Evolutionary conservation across 2,329 filamentous ascomycete genomes (phyloP).

Genomic region (Xylogone sp.): DNA sequence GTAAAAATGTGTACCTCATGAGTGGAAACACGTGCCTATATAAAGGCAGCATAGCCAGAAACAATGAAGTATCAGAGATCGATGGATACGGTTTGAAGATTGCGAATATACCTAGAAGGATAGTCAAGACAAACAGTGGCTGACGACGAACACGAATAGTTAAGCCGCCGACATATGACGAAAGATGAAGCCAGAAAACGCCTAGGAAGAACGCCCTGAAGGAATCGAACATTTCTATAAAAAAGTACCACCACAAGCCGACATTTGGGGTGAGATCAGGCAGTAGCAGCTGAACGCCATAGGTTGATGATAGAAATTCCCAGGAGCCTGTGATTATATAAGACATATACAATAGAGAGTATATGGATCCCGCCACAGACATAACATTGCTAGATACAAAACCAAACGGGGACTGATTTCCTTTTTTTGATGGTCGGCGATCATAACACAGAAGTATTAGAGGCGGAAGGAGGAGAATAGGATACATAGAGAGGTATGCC

Average conservation of each 20-base stretch:
- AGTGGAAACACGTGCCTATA: conserved; percentile 91
- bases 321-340: conserved; percentile 74
- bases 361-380: conserved; percentile 52
- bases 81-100: conserved; percentile 98
- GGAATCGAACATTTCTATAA: conserved; percentile 98
- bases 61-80: conserved; percentile 84
- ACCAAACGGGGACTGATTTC: conserved; percentile 30
- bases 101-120: conserved; percentile 84
- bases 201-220: conserved; percentile 96
- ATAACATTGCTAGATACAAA: conserved; percentile 54
- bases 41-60: conserved; percentile 75
- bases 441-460: conserved; percentile 79
- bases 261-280: conserved; percentile 93
- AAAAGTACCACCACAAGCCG: conserved; percentile 99
- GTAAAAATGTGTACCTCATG: conserved; percentile 90
- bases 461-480: conserved; percentile 79
- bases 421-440: conserved; percentile 31
- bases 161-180: conserved; percentile 83
- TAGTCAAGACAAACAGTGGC: conserved; percentile 78
- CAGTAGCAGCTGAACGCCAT: conserved; percentile 86
- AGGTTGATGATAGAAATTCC: conserved; percentile 85
- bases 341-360: conserved; percentile 66
- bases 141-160: conserved; percentile 80
- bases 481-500: conserved; percentile 89
- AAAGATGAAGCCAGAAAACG: conserved; percentile 95